A percentile compares a stretch with the other conserved stretches of the same genome.
Evolutionary conservation across 306 rosid genomes (phyloP).

Genomic region (Pterocarpus macrocarpus): DNA sequence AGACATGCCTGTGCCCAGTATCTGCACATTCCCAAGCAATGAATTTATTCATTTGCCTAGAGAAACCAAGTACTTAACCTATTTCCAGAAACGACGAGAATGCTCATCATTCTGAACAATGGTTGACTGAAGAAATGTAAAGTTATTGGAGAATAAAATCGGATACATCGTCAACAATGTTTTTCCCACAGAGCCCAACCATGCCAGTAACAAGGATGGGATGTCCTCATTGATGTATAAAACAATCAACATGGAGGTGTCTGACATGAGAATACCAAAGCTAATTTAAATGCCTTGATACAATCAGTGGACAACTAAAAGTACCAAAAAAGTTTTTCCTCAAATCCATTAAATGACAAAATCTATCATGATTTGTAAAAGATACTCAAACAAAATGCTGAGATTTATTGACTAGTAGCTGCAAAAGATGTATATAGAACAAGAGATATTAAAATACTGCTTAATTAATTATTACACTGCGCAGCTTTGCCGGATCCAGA

Average conservation of each 20-base stretch:
- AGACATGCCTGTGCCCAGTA: constrained; percentile 97
- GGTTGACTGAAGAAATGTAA: not conserved
- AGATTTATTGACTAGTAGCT: constrained; percentile 1
- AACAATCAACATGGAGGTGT: constrained; percentile 22
- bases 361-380: not conserved
- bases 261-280: constrained; percentile 31
- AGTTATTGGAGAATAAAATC: not conserved
- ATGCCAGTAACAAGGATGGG: constrained; percentile 20
- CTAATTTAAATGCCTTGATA: constrained; percentile 30
- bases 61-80: constrained; percentile 28
- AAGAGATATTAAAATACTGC: constrained; percentile 26
- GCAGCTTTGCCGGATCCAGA: constrained; percentile 79
- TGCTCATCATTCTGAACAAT: constrained; percentile 25
- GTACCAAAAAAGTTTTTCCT: not conserved
- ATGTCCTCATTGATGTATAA: not conserved
- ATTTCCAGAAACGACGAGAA: constrained; percentile 26
- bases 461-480: constrained; percentile 69
- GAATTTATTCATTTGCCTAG: constrained; percentile 35
- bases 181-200: constrained; percentile 1
- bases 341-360: constrained; percentile 35
- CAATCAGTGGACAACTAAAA: not conserved
- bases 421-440: not conserved
- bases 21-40: constrained; percentile 63
- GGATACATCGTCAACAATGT: not conserved
- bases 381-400: constrained; percentile 7